Base-by-base conservation (phyloP, 805 yeast species). In the Komagataella populi region DNA sequence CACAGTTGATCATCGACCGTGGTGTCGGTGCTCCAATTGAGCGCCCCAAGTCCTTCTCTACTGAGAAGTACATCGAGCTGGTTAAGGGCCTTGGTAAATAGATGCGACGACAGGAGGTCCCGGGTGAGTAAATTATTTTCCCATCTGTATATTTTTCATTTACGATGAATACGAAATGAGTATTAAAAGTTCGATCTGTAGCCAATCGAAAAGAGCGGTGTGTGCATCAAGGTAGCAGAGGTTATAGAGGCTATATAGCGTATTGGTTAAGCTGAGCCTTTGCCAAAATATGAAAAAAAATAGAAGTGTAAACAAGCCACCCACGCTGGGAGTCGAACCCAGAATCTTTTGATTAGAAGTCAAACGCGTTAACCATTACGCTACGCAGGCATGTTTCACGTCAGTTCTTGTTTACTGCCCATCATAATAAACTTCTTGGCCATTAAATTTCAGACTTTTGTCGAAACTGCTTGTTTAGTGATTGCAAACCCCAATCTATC, bases 11-110 rank as follows among this genome's bases (percentile, higher is more conserved):
- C 70, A 80, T 82, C 63, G 93, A 85, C 73, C 80, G 95, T 68
- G 90, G 89, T 60, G 71, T 81, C 55, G 93, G 93, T 64, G 68
- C 78, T 59, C 82, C 95, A 60, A 83, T 85, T 64, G 95, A 85
- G 75, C 84, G 95, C 74, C 93, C 93, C 72, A 85, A 85, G 73
- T 83, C 95, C 56, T 87, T 88, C 87, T 86, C 95, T 55, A 87
- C 96, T 58, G 91, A 87, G 73, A 88, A 88, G 74, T 87, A 84
- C 77, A 82, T 80, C 66, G 88, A 87, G 76, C 73, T 87, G 68
- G 95, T 84, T 63, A 74, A 56, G 54, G 55, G 60, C 49, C 53
- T 66, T 48, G 54, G 24, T 22, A 45, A 45, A 18, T 45, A 45
- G 23, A 45, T 45, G 47, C 18, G 39, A 30, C 12, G 39, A 30